These are phyloP conservation scores for Tolypocladium pustulatum DNA, from an alignment of 2,329 filamentous ascomycete genomes.

Conservation along the genomic window DNA sequence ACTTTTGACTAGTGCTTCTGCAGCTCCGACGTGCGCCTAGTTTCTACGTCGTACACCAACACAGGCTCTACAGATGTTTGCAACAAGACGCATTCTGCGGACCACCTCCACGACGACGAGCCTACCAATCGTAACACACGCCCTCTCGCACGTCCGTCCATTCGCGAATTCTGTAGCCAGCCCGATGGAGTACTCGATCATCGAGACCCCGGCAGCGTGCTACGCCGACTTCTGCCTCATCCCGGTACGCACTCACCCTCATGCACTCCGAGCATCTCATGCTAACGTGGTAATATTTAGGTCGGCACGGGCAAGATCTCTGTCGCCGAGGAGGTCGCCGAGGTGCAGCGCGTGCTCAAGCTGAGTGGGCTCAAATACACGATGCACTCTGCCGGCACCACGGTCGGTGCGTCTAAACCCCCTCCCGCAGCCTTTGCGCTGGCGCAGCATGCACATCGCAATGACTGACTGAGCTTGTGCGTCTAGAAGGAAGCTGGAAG, in stretches of 20 bases:
- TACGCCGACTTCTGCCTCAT: slow-evolving; percentile 89
- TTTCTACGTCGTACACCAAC: not conserved
- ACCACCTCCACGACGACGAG: not conserved
- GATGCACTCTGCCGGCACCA: slow-evolving; percentile 93
- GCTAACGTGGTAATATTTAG: slow-evolving; percentile 24
- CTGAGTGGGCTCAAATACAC: slow-evolving; percentile 70
- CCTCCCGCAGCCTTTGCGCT: not conserved
- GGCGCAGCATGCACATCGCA: not conserved
- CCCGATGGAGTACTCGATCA: slow-evolving; percentile 33
- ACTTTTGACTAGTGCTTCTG: not conserved
- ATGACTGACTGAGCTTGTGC: not conserved
- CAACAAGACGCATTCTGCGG: not conserved
- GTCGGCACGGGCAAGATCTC: slow-evolving; percentile 71
- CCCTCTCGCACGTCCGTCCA: not conserved
- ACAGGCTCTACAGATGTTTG: not conserved
- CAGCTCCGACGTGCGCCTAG: not conserved
- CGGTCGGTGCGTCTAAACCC: slow-evolving; percentile 56
- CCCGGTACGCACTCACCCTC: slow-evolving; percentile 41
- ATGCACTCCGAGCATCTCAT: not conserved
- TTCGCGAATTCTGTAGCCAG: not conserved
- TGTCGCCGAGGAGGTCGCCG: slow-evolving; percentile 74
- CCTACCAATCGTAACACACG: not conserved
- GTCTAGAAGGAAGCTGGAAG: slow-evolving; percentile 82
- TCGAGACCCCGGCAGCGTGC: slow-evolving; percentile 61
- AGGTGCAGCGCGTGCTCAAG: slow-evolving; percentile 76